Conservation (phyloP, 129 eudicot genomes). For the Solidago caesia region DNA sequence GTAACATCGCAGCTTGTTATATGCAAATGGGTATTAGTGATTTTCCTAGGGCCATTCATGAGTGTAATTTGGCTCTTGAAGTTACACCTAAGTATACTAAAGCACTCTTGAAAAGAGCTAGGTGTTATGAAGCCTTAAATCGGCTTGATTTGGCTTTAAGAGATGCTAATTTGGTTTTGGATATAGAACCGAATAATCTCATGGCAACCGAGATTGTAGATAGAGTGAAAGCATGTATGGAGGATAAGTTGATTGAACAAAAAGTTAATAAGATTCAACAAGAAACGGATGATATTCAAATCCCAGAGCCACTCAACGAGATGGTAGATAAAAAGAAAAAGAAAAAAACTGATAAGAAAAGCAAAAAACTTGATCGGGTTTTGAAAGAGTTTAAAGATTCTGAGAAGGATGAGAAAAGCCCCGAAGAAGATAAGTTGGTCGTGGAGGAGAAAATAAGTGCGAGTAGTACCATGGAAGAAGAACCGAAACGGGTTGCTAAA, state of each 20-base stretch:
- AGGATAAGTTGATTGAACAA: slow-evolving; percentile 31
- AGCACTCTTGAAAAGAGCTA: slow-evolving; percentile 92
- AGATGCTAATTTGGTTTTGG: slow-evolving; percentile 57
- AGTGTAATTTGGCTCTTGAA: slow-evolving; percentile 94
- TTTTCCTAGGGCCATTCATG: slow-evolving; percentile 82
- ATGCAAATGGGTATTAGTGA: slow-evolving; percentile 87
- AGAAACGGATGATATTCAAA: slow-evolving; percentile 34
- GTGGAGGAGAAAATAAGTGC: slow-evolving; percentile 59
- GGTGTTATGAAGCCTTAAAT: slow-evolving; percentile 85
- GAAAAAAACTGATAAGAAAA: slow-evolving; percentile 23
- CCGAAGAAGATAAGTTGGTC: slow-evolving; percentile 70
- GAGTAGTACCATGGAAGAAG: slow-evolving; percentile 36
- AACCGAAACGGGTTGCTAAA: slow-evolving; percentile 56
- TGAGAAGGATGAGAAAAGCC: slow-evolving; percentile 48
- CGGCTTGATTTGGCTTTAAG: slow-evolving; percentile 73
- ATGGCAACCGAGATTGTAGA: slow-evolving; percentile 77
- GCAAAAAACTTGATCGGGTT: slow-evolving; percentile 17
- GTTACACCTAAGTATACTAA: slow-evolving; percentile 77
- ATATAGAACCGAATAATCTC: slow-evolving; percentile 73
- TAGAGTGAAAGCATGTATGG: slow-evolving; percentile 51
- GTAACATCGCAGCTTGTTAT: slow-evolving; percentile 88
- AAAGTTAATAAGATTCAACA: slow-evolving; percentile 24
- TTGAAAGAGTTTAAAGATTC: slow-evolving; percentile 28
- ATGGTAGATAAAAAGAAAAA: slow-evolving; percentile 51
- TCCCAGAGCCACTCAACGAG: slow-evolving; percentile 41